A percentile compares a stretch with the other conserved stretches of the same genome.
Evolutionary conservation across 2,329 filamentous ascomycete species (phyloP).

Genomic region (Penicillium paneum): DNA sequence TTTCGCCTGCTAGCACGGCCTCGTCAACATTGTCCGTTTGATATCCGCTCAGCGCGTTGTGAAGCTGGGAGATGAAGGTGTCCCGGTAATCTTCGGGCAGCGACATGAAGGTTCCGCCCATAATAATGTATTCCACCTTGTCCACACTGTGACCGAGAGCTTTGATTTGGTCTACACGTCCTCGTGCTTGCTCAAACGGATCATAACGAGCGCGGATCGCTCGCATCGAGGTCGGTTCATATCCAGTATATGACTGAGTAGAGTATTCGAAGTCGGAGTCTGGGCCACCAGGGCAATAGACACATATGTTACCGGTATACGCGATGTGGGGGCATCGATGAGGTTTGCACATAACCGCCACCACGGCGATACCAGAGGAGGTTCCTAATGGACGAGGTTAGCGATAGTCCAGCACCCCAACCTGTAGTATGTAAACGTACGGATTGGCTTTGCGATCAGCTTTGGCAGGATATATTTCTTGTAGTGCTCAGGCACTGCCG

Average conservation of each 20-base stretch:
- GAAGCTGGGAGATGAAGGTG: constrained; percentile 89
- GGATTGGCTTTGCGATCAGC: constrained; percentile 92
- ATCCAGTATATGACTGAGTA: constrained; percentile 97
- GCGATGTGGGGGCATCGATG: constrained; percentile 97
- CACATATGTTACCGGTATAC: constrained; percentile 98
- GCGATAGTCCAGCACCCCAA: background rate
- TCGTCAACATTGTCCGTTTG: constrained; percentile 93
- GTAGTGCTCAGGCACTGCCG: constrained; percentile 97
- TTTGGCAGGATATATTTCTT: constrained; percentile 99
- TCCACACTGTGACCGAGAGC: constrained; percentile 94
- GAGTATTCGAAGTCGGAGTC: constrained; percentile 99
- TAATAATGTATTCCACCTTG: constrained; percentile 99
- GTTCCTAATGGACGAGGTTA: constrained; percentile 60
- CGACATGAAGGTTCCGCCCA: constrained; percentile 99
- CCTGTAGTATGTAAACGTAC: constrained; percentile 47
- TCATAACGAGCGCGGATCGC: constrained; percentile 96
- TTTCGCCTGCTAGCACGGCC: constrained; percentile 87
- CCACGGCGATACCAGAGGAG: constrained; percentile 93
- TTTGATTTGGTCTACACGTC: constrained; percentile 94
- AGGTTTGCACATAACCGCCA: constrained; percentile 99
- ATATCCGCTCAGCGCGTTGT: constrained; percentile 95
- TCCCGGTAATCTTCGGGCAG: constrained; percentile 84
- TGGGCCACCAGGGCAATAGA: constrained; percentile 95
- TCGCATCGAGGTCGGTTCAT: constrained; percentile 97
- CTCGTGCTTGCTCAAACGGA: constrained; percentile 94